Evolutionary conservation across 164 flowering plant genomes (phyloP).

Genomic region (Vitis rotundifolia): DNA sequence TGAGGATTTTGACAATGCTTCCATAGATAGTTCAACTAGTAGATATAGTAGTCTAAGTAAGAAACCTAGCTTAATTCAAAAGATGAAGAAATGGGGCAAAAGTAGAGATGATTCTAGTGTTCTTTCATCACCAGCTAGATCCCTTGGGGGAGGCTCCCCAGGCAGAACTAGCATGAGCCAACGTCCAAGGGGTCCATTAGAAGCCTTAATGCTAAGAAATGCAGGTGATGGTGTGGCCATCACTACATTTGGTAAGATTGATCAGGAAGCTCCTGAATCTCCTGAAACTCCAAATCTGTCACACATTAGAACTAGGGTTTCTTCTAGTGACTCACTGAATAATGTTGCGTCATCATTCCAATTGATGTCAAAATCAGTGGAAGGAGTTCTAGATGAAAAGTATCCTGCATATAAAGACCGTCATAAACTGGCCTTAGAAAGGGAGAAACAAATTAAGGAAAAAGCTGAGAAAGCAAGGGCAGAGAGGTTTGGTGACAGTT

Average conservation of each 20-base stretch:
- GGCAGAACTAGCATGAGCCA: slow-evolving; percentile 52
- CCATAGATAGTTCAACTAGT: slow-evolving; percentile 81
- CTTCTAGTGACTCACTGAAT: slow-evolving; percentile 65
- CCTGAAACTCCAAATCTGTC: slow-evolving; percentile 64
- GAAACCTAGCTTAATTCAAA: slow-evolving; percentile 77
- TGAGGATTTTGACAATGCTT: slow-evolving; percentile 87
- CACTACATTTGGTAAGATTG: slow-evolving; percentile 74
- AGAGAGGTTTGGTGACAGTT: slow-evolving; percentile 58
- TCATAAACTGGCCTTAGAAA: slow-evolving; percentile 85
- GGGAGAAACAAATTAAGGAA: slow-evolving; percentile 86
- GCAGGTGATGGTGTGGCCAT: slow-evolving; percentile 84
- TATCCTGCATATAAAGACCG: slow-evolving; percentile 93
- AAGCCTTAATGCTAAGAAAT: slow-evolving; percentile 84
- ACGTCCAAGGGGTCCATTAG: slow-evolving; percentile 78
- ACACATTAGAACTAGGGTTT: slow-evolving; percentile 37
- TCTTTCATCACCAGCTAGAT: slow-evolving; percentile 74
- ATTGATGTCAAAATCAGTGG: slow-evolving; percentile 90
- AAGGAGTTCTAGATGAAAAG: slow-evolving; percentile 78
- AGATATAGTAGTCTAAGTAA: slow-evolving; percentile 73
- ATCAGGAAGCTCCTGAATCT: slow-evolving; percentile 45
- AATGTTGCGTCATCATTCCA: slow-evolving; percentile 77
- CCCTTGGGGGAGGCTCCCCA: slow-evolving; percentile 76
- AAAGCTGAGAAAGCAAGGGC: slow-evolving; percentile 88
- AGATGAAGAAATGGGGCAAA: slow-evolving; percentile 92
- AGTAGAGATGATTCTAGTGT: slow-evolving; percentile 80